A percentile compares a stretch with the other conserved stretches of the same genome.
phyloP scores from a whole-genome alignment of 306 rosid genomes.

The Cucurbita maxima region DNA sequence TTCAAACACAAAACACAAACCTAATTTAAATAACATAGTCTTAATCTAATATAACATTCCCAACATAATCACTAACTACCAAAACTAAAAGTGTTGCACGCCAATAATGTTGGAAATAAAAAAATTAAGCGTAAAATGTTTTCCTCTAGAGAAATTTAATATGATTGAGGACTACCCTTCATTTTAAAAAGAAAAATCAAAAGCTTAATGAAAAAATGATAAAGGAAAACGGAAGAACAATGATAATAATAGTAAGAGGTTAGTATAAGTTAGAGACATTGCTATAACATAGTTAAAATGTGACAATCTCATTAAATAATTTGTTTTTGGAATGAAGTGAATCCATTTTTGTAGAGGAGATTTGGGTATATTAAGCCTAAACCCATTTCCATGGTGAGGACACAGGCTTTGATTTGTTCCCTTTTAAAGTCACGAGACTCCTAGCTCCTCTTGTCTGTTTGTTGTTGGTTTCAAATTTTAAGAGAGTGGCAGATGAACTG shows the following conservation, averaged over 20 bases:
- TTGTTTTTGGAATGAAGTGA: too few relatives aligned
- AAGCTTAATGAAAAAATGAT: not conserved
- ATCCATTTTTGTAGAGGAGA: not conserved
- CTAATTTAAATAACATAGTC: not conserved
- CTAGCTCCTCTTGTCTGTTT: conserved; percentile 25
- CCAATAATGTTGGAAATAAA: too few relatives aligned
- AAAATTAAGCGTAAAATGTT: too few relatives aligned
- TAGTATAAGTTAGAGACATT: not conserved
- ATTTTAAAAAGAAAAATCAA: not conserved
- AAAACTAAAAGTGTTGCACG: too few relatives aligned
- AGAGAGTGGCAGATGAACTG: conserved; percentile 86
- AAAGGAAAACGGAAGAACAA: not conserved
- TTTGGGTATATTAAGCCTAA: conserved; percentile 16
- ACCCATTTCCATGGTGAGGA: not conserved
- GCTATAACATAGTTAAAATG: too few relatives aligned
- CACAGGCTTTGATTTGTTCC: not conserved
- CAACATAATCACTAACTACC: too few relatives aligned
- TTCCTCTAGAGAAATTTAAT: not conserved
- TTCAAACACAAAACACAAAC: too few relatives aligned
- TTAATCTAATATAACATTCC: too few relatives aligned
- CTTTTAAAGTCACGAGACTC: conserved; percentile 85
- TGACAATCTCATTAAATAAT: too few relatives aligned
- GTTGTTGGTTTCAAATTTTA: conserved; percentile 23
- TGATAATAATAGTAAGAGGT: not conserved
- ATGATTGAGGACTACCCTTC: not conserved